Percentiles rank a stretch among this genome's conserved stretches.
phyloP scores from a whole-genome alignment of 2,329 filamentous ascomycete species.

The Corynespora cassiicola region DNA sequence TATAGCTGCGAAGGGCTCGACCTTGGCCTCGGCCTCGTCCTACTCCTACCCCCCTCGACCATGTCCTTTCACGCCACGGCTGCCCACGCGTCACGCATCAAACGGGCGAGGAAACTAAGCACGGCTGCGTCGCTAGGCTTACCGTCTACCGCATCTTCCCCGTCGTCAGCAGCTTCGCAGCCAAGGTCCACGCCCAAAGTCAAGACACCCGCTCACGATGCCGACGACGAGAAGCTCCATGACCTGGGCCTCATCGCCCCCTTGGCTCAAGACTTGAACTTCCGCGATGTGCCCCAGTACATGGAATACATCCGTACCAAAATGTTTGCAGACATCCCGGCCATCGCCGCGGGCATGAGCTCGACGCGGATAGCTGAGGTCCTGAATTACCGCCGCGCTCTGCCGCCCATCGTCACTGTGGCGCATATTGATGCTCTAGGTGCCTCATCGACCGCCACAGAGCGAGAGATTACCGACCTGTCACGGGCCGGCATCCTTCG shows the following conservation, averaged over 20 bases:
- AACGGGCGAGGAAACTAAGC: constrained; percentile 28
- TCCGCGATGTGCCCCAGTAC: constrained; percentile 68
- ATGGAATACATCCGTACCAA: constrained; percentile 65
- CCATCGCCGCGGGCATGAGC: constrained; percentile 65
- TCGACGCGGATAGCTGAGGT: constrained; percentile 69
- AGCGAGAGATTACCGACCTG: constrained; percentile 71
- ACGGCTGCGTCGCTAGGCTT: constrained; percentile 32
- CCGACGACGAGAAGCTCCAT: constrained; percentile 58
- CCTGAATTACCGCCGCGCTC: constrained; percentile 63
- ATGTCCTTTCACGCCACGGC: constrained; percentile 39
- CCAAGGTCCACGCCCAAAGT: constrained; percentile 38
- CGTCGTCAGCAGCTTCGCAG: constrained; percentile 43
- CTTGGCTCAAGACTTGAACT: constrained; percentile 62
- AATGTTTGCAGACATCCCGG: constrained; percentile 71
- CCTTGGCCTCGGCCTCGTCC: no score
- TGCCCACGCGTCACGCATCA: constrained; percentile 39
- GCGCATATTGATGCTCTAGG: constrained; percentile 72
- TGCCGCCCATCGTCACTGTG: constrained; percentile 70
- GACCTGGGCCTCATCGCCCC: constrained; percentile 65
- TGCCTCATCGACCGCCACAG: constrained; percentile 67
- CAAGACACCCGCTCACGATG: constrained; percentile 32
- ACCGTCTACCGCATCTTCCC: constrained; percentile 43
- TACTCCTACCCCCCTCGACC: no score
- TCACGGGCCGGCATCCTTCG: constrained; percentile 63
- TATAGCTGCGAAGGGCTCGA: no score